phyloP scores from a whole-genome alignment of 2,329 filamentous ascomycete species.

The Epichloe uncinata region DNA sequence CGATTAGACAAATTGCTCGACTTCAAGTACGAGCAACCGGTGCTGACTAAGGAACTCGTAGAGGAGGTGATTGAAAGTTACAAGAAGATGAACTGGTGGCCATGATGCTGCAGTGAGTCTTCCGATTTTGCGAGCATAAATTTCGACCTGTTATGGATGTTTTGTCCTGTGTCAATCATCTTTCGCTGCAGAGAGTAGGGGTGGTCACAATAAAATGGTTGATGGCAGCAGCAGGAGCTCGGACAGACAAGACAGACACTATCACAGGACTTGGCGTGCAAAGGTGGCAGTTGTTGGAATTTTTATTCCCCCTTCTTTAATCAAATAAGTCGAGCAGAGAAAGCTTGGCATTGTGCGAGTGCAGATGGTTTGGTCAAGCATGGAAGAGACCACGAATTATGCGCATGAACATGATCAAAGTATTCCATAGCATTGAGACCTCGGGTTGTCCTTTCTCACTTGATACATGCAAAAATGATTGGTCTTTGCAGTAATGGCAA shows the following conservation, averaged over 20 bases:
- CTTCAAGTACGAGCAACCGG: constrained; percentile 66
- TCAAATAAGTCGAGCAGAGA: not conserved
- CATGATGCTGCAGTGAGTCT: constrained; percentile 28
- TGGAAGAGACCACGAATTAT: not conserved
- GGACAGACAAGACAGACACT: too few relatives aligned
- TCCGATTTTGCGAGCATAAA: too few relatives aligned
- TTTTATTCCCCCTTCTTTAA: not conserved
- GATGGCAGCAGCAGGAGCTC: too few relatives aligned
- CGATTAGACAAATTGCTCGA: constrained; percentile 68
- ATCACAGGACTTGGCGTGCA: too few relatives aligned
- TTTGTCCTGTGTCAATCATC: too few relatives aligned
- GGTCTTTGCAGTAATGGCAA: not conserved
- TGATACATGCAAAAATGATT: not conserved
- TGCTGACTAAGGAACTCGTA: constrained; percentile 63
- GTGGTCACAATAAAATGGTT: too few relatives aligned
- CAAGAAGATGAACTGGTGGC: constrained; percentile 89
- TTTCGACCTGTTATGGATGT: too few relatives aligned
- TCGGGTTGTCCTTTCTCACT: not conserved
- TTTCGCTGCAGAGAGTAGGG: too few relatives aligned
- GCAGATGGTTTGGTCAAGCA: not conserved
- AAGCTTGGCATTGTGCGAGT: constrained; percentile 4
- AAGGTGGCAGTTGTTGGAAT: not conserved
- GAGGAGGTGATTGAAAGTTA: constrained; percentile 85
- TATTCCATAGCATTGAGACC: not conserved
- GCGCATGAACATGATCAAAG: not conserved